Evolutionary conservation across 2,329 filamentous ascomycete species (phyloP).

Genomic region (Curvularia spicifera): DNA sequence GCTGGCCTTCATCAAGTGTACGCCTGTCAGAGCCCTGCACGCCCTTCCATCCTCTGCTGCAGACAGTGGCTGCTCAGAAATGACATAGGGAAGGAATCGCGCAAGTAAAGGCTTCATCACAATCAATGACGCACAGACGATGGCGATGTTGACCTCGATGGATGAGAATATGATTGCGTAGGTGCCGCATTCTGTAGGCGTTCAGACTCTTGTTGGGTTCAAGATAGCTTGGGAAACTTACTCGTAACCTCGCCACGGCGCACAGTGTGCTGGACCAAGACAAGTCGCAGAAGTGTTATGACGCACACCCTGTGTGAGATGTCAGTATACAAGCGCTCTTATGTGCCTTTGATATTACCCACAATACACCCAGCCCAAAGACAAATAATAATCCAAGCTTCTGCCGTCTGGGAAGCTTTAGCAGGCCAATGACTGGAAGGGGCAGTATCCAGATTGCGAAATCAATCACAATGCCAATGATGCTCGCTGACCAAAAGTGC

Average conservation of each 20-base stretch:
- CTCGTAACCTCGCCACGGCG: constrained; percentile 30
- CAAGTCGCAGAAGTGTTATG: constrained; percentile 38
- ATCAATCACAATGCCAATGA: constrained; percentile 40
- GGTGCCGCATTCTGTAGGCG: constrained; percentile 44
- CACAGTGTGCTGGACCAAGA: constrained; percentile 31
- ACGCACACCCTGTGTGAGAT: constrained; percentile 33
- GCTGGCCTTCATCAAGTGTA: constrained; percentile 12
- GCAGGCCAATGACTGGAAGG: constrained; percentile 35
- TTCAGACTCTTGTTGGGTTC: constrained; percentile 1
- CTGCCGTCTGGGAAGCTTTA: constrained; percentile 43
- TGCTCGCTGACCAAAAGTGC: constrained; percentile 36
- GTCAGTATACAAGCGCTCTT: not conserved
- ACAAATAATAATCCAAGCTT: constrained; percentile 42
- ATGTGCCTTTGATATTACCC: constrained; percentile 12
- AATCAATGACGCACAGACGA: constrained; percentile 54
- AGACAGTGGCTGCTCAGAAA: constrained; percentile 26
- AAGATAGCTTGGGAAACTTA: constrained; percentile 17
- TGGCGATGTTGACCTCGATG: constrained; percentile 53
- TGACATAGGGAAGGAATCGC: constrained; percentile 43
- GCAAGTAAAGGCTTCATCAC: constrained; percentile 53
- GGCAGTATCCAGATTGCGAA: constrained; percentile 42
- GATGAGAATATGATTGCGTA: constrained; percentile 52
- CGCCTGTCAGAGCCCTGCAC: constrained; percentile 23
- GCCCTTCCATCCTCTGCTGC: constrained; percentile 22
- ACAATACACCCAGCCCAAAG: constrained; percentile 50